Conservation (phyloP, 768 basidiomycete species). For the Phallus indusiatus region DNA sequence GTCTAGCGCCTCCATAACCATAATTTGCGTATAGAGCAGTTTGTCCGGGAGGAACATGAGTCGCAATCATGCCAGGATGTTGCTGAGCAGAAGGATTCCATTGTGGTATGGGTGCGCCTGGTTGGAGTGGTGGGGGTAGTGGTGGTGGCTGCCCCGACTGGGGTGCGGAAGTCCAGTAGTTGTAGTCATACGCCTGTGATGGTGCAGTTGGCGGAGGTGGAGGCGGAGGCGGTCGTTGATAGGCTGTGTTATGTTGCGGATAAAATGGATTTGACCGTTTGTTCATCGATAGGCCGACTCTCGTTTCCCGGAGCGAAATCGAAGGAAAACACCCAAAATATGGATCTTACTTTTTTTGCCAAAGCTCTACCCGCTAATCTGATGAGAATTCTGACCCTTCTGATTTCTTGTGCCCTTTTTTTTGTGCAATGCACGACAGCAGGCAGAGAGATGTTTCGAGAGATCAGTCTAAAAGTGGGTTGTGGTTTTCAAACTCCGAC, state of each 20-base stretch:
- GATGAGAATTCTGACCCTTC: no score
- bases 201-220: slow-evolving; percentile 70
- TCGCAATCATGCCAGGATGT: slow-evolving; percentile 19
- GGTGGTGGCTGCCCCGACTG: slow-evolving; percentile 36
- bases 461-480: neutral
- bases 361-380: no score
- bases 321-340: neutral
- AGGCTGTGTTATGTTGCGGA: slow-evolving; percentile 1
- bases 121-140: slow-evolving; percentile 42
- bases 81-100: slow-evolving; percentile 45
- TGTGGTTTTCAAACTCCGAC: slow-evolving; percentile 7
- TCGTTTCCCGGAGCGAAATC: neutral
- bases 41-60: slow-evolving; percentile 51
- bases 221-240: slow-evolving; percentile 65
- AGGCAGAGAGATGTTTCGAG: neutral
- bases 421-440: neutral
- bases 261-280: slow-evolving; percentile 9
- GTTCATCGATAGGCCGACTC: neutral
- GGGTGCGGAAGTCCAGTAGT: slow-evolving; percentile 65
- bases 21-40: slow-evolving; percentile 86
- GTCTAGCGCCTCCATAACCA: slow-evolving; percentile 66
- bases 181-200: slow-evolving; percentile 54
- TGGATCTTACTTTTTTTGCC: neutral
- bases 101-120: slow-evolving; percentile 42
- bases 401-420: no score